These are phyloP conservation scores for Candida boidinii DNA, from an alignment of 805 yeast species.

Conservation along the genomic window DNA sequence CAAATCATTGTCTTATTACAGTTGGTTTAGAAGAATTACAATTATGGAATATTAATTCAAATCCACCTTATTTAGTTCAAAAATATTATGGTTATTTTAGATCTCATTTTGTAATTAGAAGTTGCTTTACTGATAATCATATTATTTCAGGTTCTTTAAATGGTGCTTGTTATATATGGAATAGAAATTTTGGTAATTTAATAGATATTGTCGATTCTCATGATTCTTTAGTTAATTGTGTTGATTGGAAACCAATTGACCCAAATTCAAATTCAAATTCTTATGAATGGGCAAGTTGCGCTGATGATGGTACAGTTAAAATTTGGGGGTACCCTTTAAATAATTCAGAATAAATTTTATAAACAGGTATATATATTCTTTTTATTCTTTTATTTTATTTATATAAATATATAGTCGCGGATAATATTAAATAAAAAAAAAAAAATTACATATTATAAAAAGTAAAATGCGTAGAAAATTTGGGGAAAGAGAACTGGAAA, in stretches of 20 bases:
- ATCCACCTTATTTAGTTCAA: conserved; percentile 36
- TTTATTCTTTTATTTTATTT: neutral
- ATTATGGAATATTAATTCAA: conserved; percentile 66
- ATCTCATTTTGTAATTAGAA: conserved; percentile 58
- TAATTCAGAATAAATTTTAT: too few relatives aligned
- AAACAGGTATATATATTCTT: neutral
- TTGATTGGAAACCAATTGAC: conserved; percentile 50
- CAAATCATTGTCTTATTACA: conserved; percentile 46
- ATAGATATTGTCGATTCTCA: conserved; percentile 58
- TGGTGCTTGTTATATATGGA: conserved; percentile 73
- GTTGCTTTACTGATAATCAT: conserved; percentile 67
- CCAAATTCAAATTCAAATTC: conserved; percentile 11
- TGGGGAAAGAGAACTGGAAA: too few relatives aligned
- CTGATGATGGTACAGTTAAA: conserved; percentile 69
- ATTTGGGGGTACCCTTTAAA: conserved; percentile 55
- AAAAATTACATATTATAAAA: too few relatives aligned
- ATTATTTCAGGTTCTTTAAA: conserved; percentile 82
- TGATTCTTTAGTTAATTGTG: conserved; percentile 61
- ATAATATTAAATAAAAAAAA: too few relatives aligned
- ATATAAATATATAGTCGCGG: neutral
- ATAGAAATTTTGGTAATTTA: conserved; percentile 58
- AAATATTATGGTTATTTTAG: conserved; percentile 70
- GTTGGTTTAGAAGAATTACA: conserved; percentile 71
- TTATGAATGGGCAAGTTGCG: conserved; percentile 61
- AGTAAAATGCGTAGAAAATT: too few relatives aligned